A percentile compares a stretch with the other conserved stretches of the same genome.
Evolutionary conservation across 345 rosid species (phyloP).

Genomic region (Mercurialis annua): DNA sequence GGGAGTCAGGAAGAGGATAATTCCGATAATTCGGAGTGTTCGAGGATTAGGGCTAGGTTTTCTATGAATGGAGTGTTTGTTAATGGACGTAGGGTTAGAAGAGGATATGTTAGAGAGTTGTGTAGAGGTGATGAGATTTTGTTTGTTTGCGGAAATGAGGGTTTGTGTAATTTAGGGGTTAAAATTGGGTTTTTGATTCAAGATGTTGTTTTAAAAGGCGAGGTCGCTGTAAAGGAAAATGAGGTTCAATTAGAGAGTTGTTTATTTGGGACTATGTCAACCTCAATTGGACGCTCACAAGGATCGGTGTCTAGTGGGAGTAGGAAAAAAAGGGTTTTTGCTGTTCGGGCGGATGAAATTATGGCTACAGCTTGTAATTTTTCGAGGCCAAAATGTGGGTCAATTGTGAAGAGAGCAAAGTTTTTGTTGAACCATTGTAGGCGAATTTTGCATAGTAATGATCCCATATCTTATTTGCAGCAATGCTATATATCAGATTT

Average conservation of each 20-base stretch:
- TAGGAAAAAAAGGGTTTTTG: slow-evolving; percentile 72
- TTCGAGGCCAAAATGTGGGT: slow-evolving; percentile 21
- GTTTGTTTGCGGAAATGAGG: slow-evolving; percentile 54
- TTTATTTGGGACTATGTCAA: slow-evolving; percentile 26
- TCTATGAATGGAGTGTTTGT: slow-evolving; percentile 67
- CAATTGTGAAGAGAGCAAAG: slow-evolving; percentile 35
- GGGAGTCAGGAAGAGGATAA: slow-evolving; percentile 20
- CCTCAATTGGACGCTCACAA: slow-evolving; percentile 37
- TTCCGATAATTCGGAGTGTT: slow-evolving; percentile 24
- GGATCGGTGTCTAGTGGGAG: slow-evolving; percentile 57
- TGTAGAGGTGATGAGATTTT: slow-evolving; percentile 66
- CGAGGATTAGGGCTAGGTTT: slow-evolving; percentile 28
- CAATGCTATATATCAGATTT: slow-evolving; percentile 29
- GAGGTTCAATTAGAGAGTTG: slow-evolving; percentile 20
- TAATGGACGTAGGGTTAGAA: slow-evolving; percentile 48
- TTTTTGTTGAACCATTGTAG: slow-evolving; percentile 50
- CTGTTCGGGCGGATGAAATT: slow-evolving; percentile 38
- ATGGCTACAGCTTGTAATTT: slow-evolving; percentile 19
- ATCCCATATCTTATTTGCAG: slow-evolving; percentile 55
- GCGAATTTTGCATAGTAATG: slow-evolving; percentile 49
- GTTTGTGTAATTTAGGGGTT: slow-evolving; percentile 35
- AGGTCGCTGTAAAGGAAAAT: slow-evolving; percentile 23
- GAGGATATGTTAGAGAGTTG: slow-evolving; percentile 43
- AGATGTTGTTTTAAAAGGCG: slow-evolving; percentile 51
- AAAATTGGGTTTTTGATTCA: slow-evolving; percentile 64